Evolutionary conservation across 139 green algal genomes (phyloP).

Genomic region (Parachlorella kessleri): DNA sequence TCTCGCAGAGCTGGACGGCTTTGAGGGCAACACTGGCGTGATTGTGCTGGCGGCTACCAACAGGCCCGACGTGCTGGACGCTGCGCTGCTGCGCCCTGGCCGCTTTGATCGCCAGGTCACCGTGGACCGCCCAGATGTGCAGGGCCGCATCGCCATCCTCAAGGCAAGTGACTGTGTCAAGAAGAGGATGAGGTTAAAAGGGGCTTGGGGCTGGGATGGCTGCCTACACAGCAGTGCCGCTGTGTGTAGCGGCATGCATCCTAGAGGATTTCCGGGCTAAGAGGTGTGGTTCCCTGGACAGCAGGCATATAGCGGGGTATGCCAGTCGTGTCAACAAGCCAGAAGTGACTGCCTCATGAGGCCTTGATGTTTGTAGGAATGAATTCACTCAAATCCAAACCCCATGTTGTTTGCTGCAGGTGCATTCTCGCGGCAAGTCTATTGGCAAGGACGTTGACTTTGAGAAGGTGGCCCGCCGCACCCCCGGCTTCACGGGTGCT

Average conservation of each 20-base stretch:
- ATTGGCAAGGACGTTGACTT: slow-evolving; percentile 97
- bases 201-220: too few species aligned
- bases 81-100: slow-evolving; percentile 95
- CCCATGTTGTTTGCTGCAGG: slow-evolving; percentile 61
- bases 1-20: slow-evolving; percentile 98
- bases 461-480: slow-evolving; percentile 95
- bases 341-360: too few species aligned
- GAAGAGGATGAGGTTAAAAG: too few species aligned
- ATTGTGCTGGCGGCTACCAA: slow-evolving; percentile 94
- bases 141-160: slow-evolving; percentile 94
- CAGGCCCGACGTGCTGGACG: slow-evolving; percentile 97
- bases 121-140: slow-evolving; percentile 91
- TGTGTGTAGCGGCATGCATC: too few species aligned
- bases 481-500: slow-evolving; percentile 84
- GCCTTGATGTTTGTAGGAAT: too few species aligned
- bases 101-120: slow-evolving; percentile 98
- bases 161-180: too few species aligned
- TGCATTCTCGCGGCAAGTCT: slow-evolving; percentile 96
- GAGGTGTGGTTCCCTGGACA: too few species aligned
- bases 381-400: too few species aligned
- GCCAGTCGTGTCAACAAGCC: too few species aligned
- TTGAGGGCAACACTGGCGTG: slow-evolving; percentile 87
- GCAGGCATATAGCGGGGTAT: too few species aligned
- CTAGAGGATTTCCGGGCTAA: too few species aligned
- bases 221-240: too few species aligned